Base-by-base conservation (phyloP, 2,329 filamentous ascomycete species). In the Aureobasidium sp. region DNA sequence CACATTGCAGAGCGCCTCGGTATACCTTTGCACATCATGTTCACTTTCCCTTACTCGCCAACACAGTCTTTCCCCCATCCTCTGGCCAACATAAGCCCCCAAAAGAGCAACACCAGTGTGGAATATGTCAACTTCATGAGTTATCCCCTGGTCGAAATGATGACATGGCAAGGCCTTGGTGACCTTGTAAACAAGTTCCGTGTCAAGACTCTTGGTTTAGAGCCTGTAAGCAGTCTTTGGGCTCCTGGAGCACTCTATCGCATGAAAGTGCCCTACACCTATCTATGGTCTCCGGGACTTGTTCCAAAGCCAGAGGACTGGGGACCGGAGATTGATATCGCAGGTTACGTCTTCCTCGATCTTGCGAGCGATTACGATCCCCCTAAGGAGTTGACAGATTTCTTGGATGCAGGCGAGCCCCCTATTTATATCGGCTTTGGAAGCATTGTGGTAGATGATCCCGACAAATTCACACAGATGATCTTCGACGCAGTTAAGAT, bases 101-200 rank as follows among this genome's bases (percentile, higher is more conserved):
- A 59, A 12, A 78, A 78, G 56, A 81, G 78, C 14, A 88, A 88
- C 58, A 48, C 44, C 4, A 48, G 22, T 29, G 79, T 88, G 7
- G 85, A 90, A 17, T 87, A 88, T 63, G 81, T 84, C 11, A 93
- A 91, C 66, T 89, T 88, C 63, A 88, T 91, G 65, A 85, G 81
- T 1, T 93, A 90, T 63, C 83, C 85, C 0, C 70, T 91, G 30
- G 85, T 91, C 1, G 87, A 91, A 64, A 85, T 88, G 80, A 88
- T 91, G 73, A 77, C 73, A 16, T 77, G 74, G 74, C 74, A 76
- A 60, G 74, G 77, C 0, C 74, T 91, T 0, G 87, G 87, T 2
- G 87, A 90, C 64, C 70, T 91, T 24, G 79, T 91, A 58, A 91
- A 91, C 62, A 74, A 80, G 24, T 89, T 90, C 60, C 77, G 88